phyloP scores from a whole-genome alignment of 2,329 filamentous ascomycete species.

The Cytospora chrysosperma region DNA sequence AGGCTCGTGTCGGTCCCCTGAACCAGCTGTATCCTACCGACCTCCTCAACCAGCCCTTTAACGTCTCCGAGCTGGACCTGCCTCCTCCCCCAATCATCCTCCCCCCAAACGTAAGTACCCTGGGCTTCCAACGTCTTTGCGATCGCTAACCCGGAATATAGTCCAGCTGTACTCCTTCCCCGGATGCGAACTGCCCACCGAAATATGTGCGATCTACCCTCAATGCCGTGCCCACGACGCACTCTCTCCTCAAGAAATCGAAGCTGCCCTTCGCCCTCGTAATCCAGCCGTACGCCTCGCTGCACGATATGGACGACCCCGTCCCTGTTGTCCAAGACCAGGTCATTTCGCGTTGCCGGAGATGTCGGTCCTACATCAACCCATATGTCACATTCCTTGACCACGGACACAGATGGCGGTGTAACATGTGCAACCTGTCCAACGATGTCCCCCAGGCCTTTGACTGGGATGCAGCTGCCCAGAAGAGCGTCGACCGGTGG shows the following conservation, averaged over 20 bases:
- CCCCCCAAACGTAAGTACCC: constrained; percentile 77
- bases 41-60: constrained; percentile 88
- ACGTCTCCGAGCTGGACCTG: constrained; percentile 86
- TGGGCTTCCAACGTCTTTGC: not conserved
- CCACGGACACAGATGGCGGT: constrained; percentile 95
- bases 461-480: constrained; percentile 91
- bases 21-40: constrained; percentile 94
- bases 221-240: constrained; percentile 88
- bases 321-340: constrained; percentile 94
- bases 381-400: constrained; percentile 96
- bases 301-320: constrained; percentile 89
- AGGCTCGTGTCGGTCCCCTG: constrained; percentile 50
- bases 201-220: constrained; percentile 95
- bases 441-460: constrained; percentile 99
- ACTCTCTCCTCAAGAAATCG: constrained; percentile 93
- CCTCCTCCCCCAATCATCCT: constrained; percentile 89
- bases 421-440: constrained; percentile 99
- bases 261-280: constrained; percentile 93
- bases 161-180: constrained; percentile 89
- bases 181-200: constrained; percentile 83
- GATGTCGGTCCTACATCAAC: constrained; percentile 97
- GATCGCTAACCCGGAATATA: constrained; percentile 37
- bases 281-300: constrained; percentile 90
- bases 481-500: constrained; percentile 91
- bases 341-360: constrained; percentile 92